phyloP scores from a whole-genome alignment of 331 rosid genomes.

The Stylosanthes scabra region DNA sequence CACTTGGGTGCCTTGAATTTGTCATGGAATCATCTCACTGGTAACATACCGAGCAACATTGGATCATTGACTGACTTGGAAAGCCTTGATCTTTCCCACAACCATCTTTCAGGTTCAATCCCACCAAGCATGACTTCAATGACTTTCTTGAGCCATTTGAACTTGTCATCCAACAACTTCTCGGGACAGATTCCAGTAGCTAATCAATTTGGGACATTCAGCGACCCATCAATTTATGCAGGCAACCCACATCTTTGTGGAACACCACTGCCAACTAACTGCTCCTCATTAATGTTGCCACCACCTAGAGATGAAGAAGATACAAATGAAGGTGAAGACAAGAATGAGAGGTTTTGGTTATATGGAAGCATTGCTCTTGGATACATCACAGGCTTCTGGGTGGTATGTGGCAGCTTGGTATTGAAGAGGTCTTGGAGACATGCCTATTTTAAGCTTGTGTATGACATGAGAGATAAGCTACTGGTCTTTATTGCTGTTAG shows the following conservation, averaged over 20 bases:
- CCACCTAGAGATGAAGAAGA: conserved; percentile 8
- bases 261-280: neutral
- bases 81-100: conserved; percentile 40
- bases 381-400: conserved; percentile 32
- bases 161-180: conserved; percentile 32
- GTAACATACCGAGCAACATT: conserved; percentile 30
- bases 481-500: neutral
- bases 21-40: conserved; percentile 27
- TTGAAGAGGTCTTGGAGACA: conserved; percentile 38
- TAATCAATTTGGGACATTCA: conserved; percentile 30
- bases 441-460: conserved; percentile 34
- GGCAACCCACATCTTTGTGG: conserved; percentile 32
- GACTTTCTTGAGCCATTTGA: conserved; percentile 33
- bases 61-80: conserved; percentile 32
- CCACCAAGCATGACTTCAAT: conserved; percentile 37
- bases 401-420: conserved; percentile 30
- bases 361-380: conserved; percentile 34
- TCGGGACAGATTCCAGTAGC: conserved; percentile 29
- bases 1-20: conserved; percentile 33
- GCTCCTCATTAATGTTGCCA: neutral
- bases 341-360: conserved; percentile 17
- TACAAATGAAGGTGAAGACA: conserved; percentile 13
- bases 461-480: conserved; percentile 21
- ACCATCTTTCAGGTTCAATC: conserved; percentile 32
- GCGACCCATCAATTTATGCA: conserved; percentile 14